These are phyloP conservation scores for Bruguiera gymnorhiza DNA, from an alignment of 345 rosid genomes.

Conservation along the genomic window DNA sequence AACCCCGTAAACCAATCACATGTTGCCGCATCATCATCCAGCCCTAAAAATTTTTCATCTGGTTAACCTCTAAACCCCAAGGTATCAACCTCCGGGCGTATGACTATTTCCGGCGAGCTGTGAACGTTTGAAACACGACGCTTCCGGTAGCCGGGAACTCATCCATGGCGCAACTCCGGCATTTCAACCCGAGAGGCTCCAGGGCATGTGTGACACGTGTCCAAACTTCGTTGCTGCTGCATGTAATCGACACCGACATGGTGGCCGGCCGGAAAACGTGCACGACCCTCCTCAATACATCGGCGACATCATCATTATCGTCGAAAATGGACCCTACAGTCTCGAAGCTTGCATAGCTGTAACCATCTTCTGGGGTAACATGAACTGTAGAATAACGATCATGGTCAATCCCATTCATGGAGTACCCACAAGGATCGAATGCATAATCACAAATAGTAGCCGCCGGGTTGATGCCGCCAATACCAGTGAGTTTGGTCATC, in stretches of 20 bases:
- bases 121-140: conserved; percentile 75
- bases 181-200: conserved; percentile 64
- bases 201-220: conserved; percentile 57
- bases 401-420: conserved; percentile 87
- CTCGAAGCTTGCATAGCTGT: conserved; percentile 93
- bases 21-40: conserved; percentile 39
- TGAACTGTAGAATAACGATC: conserved; percentile 93
- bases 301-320: conserved; percentile 37
- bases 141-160: conserved; percentile 72
- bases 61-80: conserved; percentile 10
- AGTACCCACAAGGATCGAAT: conserved; percentile 95
- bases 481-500: conserved; percentile 78
- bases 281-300: conserved; percentile 54
- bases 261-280: conserved; percentile 74
- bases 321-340: conserved; percentile 67
- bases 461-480: conserved; percentile 52
- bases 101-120: conserved; percentile 44
- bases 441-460: conserved; percentile 81
- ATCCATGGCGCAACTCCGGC: conserved; percentile 64
- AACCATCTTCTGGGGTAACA: conserved; percentile 96
- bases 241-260: conserved; percentile 67
- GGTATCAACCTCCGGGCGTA: neutral
- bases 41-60: conserved; percentile 14
- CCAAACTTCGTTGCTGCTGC: conserved; percentile 48
- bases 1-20: conserved; percentile 36